Conservation (phyloP, 2,329 filamentous ascomycete genomes). For the Cercospora nicotianae region DNA sequence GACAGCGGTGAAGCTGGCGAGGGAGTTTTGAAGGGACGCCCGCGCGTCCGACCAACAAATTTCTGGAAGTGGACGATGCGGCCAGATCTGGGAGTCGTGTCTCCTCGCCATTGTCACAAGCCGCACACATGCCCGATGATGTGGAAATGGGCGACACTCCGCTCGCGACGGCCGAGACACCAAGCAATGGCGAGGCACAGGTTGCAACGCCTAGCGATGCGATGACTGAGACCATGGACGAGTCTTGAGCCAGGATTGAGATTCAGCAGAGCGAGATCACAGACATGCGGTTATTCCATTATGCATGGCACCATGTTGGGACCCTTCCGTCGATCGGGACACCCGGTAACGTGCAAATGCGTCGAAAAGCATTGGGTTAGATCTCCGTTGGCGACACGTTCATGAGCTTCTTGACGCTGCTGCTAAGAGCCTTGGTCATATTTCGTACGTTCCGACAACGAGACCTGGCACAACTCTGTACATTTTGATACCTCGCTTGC, state of each 20-base stretch:
- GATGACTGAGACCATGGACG: slow-evolving; percentile 31
- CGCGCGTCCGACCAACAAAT: slow-evolving; percentile 32
- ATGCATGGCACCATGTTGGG: not conserved
- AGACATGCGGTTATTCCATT: not conserved
- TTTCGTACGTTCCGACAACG: not conserved
- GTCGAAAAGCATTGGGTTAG: not conserved
- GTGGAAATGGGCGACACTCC: slow-evolving; percentile 33
- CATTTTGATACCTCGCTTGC: not conserved
- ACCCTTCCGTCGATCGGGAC: not conserved
- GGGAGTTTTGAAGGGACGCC: slow-evolving; percentile 17
- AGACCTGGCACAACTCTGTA: not conserved
- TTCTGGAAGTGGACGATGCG: slow-evolving; percentile 34
- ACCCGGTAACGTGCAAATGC: not conserved
- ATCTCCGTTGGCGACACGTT: not conserved
- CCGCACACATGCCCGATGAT: slow-evolving; percentile 29
- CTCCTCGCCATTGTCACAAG: slow-evolving; percentile 27
- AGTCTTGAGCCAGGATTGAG: slow-evolving; percentile 19
- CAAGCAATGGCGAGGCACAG: slow-evolving; percentile 26
- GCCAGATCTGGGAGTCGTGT: slow-evolving; percentile 28
- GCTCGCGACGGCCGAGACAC: slow-evolving; percentile 14
- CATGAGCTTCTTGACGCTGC: not conserved
- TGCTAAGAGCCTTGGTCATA: not conserved
- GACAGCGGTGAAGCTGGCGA: slow-evolving; percentile 34
- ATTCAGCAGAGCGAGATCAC: not conserved
- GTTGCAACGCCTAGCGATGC: slow-evolving; percentile 25